Conservation (phyloP, 108 stramenopile species). For the Skeletonema menzelii region DNA sequence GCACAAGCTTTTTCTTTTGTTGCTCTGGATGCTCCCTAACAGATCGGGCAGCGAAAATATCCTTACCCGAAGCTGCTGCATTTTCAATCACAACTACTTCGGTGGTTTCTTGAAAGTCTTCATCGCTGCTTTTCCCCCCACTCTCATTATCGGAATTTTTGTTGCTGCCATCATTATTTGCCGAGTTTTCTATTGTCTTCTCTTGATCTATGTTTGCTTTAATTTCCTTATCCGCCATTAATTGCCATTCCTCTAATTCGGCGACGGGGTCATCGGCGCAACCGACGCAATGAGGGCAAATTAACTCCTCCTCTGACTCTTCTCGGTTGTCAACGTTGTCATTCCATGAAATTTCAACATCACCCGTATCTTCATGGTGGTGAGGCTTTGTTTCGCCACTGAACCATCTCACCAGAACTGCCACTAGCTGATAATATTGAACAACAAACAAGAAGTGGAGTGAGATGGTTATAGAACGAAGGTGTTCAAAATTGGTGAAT, state of each 20-base stretch:
- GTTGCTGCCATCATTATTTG: conserved; percentile 10
- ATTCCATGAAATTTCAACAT: conserved; percentile 7
- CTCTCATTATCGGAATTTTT: conserved; percentile 7
- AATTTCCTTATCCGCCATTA: conserved; percentile 30
- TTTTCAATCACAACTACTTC: conserved; percentile 27
- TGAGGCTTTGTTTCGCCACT: conserved; percentile 38
- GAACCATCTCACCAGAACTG: conserved; percentile 18
- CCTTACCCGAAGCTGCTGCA: neutral
- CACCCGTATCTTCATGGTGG: conserved; percentile 11
- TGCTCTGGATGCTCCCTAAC: neutral
- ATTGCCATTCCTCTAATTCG: conserved; percentile 47
- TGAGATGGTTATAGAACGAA: neutral
- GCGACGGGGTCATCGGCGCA: conserved; percentile 44
- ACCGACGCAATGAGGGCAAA: conserved; percentile 31
- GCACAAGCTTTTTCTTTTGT: conserved; percentile 36
- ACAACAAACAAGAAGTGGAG: neutral
- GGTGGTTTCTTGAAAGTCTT: conserved; percentile 6
- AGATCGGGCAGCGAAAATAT: neutral
- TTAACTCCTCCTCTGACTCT: conserved; percentile 7
- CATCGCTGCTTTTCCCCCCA: conserved; percentile 10
- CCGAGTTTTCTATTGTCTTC: conserved; percentile 12
- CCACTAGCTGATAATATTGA: conserved; percentile 20
- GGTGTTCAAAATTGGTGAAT: neutral
- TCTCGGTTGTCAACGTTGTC: neutral
- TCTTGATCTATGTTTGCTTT: neutral